These are phyloP conservation scores for Parachlorella kessleri DNA, from an alignment of 139 green algal species.

Conservation along the genomic window DNA sequence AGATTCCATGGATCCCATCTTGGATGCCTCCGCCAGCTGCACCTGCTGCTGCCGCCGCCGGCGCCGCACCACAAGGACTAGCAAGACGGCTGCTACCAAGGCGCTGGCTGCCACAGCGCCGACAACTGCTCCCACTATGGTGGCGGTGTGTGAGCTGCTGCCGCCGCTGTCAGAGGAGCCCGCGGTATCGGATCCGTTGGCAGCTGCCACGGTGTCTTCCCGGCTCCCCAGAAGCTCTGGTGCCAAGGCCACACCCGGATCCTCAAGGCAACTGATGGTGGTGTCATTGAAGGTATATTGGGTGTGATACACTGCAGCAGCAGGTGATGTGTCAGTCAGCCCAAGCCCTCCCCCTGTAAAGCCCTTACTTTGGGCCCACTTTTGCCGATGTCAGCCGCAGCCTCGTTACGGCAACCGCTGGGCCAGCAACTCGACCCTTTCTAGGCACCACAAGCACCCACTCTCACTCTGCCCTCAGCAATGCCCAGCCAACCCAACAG, in stretches of 20 bases:
- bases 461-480: no score
- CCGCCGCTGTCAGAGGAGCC: background rate
- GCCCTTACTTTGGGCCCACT: no score
- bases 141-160: background rate
- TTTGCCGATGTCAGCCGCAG: no score
- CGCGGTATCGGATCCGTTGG: background rate
- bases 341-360: no score
- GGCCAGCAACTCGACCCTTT: no score
- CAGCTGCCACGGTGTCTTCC: no score
- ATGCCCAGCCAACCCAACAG: no score
- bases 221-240: background rate
- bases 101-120: background rate
- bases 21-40: background rate
- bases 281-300: background rate
- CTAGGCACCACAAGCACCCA: no score
- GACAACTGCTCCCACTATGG: background rate
- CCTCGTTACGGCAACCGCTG: no score
- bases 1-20: constrained; percentile 3
- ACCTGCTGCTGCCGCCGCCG: background rate
- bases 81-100: no score
- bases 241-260: background rate
- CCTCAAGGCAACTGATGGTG: background rate
- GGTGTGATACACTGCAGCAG: background rate
- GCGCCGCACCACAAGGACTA: background rate
- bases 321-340: no score